Conservation (phyloP, 2,329 filamentous ascomycete species). For the Thelonectria discophora region DNA sequence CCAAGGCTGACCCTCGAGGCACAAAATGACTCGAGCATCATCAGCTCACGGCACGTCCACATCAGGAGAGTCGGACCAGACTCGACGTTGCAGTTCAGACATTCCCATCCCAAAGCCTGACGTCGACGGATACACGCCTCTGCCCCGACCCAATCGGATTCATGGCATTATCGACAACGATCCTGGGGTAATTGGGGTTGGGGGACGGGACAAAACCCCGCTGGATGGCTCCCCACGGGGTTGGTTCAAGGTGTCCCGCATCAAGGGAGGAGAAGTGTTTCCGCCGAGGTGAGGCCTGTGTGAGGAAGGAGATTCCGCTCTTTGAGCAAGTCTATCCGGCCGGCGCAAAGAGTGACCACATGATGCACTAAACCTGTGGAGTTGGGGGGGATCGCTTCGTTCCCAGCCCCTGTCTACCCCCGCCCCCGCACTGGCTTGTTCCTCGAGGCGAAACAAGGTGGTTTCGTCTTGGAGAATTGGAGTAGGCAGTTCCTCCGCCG, state of each 20-base stretch:
- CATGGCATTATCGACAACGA: neutral
- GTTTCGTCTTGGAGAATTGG: conserved; percentile 12
- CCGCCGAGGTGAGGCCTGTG: neutral
- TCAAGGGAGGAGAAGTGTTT: neutral
- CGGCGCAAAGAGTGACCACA: neutral
- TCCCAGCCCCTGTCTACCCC: neutral
- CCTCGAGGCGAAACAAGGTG: neutral
- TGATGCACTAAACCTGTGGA: conserved; percentile 8
- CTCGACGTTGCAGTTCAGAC: neutral
- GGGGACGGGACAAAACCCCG: conserved; percentile 7
- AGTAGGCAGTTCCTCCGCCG: conserved; percentile 7
- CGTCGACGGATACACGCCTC: neutral
- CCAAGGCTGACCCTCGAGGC: neutral
- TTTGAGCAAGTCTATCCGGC: conserved; percentile 15
- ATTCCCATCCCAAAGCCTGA: conserved; percentile 2
- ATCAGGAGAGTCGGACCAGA: conserved; percentile 4
- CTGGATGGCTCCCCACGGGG: conserved; percentile 13
- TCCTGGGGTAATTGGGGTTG: conserved; percentile 17
- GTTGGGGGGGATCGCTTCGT: conserved; percentile 1
- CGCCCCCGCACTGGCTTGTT: conserved; percentile 10
- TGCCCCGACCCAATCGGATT: conserved; percentile 6
- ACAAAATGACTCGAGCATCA: conserved; percentile 19
- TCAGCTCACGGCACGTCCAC: neutral
- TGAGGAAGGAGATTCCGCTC: neutral
- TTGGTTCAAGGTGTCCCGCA: neutral